phyloP scores from a whole-genome alignment of 1,284 basidiomycete species.

The Ustilago curta region DNA sequence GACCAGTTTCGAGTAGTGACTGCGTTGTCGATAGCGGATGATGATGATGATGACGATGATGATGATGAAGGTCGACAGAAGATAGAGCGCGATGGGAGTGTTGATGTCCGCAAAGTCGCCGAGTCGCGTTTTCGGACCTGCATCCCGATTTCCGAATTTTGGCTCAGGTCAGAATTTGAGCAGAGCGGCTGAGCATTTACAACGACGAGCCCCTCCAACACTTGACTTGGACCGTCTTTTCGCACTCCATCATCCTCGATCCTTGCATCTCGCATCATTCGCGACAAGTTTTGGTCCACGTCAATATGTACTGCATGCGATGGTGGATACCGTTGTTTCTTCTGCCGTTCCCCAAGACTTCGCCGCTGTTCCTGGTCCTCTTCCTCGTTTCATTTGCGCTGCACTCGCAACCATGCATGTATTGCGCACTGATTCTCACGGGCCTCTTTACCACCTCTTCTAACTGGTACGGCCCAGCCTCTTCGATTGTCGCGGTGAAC shows the following conservation, averaged over 20 bases:
- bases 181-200: not conserved
- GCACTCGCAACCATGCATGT: conserved; percentile 62
- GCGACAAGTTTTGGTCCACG: too few relatives aligned
- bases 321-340: conserved; percentile 66
- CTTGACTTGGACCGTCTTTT: not conserved
- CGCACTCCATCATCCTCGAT: conserved; percentile 5
- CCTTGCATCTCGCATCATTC: not conserved
- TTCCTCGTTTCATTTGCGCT: conserved; percentile 60
- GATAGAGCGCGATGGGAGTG: conserved; percentile 25
- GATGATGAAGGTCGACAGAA: conserved; percentile 17
- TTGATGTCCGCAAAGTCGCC: conserved; percentile 31
- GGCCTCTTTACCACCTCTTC: conserved; percentile 57
- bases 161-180: not conserved
- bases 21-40: too few relatives aligned
- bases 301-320: conserved; percentile 61
- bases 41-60: too few relatives aligned
- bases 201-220: too few relatives aligned
- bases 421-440: conserved; percentile 60
- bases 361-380: conserved; percentile 58
- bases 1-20: too few relatives aligned
- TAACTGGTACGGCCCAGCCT: conserved; percentile 42
- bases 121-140: conserved; percentile 18
- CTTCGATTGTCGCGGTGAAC: not conserved
- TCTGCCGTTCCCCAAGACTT: conserved; percentile 59
- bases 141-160: conserved; percentile 12